A percentile compares a stretch with the other conserved stretches of the same genome.
These are phyloP conservation scores for Tricladium varicosporioides DNA, from an alignment of 2,329 filamentous ascomycete genomes.

Conservation along the genomic window DNA sequence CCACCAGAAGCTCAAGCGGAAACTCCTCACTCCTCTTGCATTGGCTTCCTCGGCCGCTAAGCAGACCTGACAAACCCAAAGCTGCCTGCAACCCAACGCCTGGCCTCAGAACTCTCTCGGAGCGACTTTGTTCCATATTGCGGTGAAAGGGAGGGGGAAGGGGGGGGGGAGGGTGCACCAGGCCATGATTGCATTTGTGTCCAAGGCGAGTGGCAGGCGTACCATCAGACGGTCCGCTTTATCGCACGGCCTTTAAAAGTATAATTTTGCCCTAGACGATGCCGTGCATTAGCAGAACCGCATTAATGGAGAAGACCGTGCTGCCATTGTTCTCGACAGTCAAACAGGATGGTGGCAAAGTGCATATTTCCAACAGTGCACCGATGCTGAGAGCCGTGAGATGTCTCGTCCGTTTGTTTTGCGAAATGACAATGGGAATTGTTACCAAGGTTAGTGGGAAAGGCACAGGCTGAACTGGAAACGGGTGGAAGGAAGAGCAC, in stretches of 20 bases:
- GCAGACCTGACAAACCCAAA: background rate
- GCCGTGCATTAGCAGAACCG: slow-evolving; percentile 31
- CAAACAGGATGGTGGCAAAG: too few relatives aligned
- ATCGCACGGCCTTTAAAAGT: slow-evolving; percentile 14
- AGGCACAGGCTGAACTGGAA: background rate
- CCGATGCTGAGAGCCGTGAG: slow-evolving; percentile 22
- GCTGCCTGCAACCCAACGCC: background rate
- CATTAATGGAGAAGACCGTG: slow-evolving; percentile 20
- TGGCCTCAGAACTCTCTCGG: background rate
- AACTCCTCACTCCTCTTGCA: background rate
- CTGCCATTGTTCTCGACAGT: slow-evolving; percentile 22
- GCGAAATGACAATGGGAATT: slow-evolving; percentile 17
- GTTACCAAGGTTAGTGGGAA: slow-evolving; percentile 5
- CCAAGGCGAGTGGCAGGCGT: slow-evolving; percentile 7
- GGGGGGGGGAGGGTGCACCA: background rate
- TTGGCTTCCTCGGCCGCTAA: background rate
- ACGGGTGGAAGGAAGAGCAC: background rate
- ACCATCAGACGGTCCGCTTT: slow-evolving; percentile 26
- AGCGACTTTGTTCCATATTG: background rate
- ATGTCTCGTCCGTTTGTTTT: slow-evolving; percentile 23
- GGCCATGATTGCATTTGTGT: background rate
- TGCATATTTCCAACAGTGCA: slow-evolving; percentile 3
- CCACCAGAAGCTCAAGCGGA: background rate
- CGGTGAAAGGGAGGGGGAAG: background rate
- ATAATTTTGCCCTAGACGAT: slow-evolving; percentile 13